phyloP scores from a whole-genome alignment of 1,139 yeast genomes.

The Kodamaea plutei region DNA sequence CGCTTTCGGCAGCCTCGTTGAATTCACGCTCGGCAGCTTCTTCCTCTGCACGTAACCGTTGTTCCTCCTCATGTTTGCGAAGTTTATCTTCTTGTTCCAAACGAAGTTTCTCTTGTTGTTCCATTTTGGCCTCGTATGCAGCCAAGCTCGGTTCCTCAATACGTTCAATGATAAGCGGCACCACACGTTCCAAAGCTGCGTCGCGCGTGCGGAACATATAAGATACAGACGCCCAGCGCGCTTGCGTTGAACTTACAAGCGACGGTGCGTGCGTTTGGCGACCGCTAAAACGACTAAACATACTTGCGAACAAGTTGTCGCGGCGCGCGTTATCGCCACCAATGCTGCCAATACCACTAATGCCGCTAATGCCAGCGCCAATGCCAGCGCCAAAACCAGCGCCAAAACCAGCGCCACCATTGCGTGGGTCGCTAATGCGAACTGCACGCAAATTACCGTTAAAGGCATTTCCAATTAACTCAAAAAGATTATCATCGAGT shows the following conservation, averaged over 20 bases:
- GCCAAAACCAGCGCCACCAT: no score
- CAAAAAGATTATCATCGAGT: conserved; percentile 7
- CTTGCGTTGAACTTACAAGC: conserved; percentile 51
- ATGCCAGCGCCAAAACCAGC: no score
- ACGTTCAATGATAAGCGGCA: conserved; percentile 49
- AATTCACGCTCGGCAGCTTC: conserved; percentile 35
- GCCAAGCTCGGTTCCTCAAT: conserved; percentile 48
- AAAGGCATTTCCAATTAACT: conserved; percentile 13
- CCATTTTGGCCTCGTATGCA: conserved; percentile 24
- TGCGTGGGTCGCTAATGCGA: no score
- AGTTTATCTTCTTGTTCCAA: conserved; percentile 25
- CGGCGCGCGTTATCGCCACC: no score
- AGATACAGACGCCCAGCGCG: conserved; percentile 52
- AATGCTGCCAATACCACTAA: no score
- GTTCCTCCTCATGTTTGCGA: conserved; percentile 28
- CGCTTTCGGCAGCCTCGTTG: conserved; percentile 17
- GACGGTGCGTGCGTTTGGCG: neutral
- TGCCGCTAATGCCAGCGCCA: no score
- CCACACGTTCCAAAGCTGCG: conserved; percentile 24
- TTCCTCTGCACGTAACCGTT: conserved; percentile 30
- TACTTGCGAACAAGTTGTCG: conserved; percentile 10
- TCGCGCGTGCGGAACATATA: neutral
- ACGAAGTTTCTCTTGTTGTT: conserved; percentile 24
- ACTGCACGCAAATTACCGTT: conserved; percentile 13
- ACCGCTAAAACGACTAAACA: conserved; percentile 4